Conservation (phyloP, 192 early-diverging fungal genomes). For the Backusella parvicylindrica region DNA sequence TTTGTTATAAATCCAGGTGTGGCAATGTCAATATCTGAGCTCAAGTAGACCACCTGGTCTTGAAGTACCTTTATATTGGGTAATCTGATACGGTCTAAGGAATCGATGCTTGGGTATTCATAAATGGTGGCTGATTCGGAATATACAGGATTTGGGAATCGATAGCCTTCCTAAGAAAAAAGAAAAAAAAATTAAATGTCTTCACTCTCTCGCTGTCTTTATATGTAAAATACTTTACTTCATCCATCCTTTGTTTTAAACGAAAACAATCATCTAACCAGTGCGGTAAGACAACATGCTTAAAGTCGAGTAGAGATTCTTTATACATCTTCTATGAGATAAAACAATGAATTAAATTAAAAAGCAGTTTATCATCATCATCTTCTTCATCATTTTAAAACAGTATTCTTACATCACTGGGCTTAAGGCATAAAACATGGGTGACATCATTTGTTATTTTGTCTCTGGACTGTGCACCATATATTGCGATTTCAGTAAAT, state of each 20-base stretch:
- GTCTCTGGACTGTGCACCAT: conserved; percentile 32
- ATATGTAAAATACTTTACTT: conserved; percentile 25
- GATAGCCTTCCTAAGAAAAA: not conserved
- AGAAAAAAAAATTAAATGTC: not conserved
- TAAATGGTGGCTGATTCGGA: not conserved
- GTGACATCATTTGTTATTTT: conserved; percentile 33
- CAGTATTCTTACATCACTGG: conserved; percentile 21
- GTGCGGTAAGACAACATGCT: conserved; percentile 62
- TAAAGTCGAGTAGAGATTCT: conserved; percentile 34
- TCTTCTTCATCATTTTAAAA: no score
- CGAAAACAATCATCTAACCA: conserved; percentile 69
- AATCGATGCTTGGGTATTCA: not conserved
- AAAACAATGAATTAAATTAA: no score
- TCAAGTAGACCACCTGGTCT: not conserved
- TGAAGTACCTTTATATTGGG: not conserved
- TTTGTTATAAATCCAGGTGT: not conserved
- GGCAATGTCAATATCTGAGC: not conserved
- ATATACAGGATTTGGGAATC: not conserved
- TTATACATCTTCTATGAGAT: conserved; percentile 40
- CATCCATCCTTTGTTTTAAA: conserved; percentile 43
- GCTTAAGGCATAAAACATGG: conserved; percentile 30
- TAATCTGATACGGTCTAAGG: not conserved
- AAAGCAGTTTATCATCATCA: no score
- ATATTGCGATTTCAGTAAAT: conserved; percentile 25
- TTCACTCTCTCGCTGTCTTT: not conserved